Base-by-base conservation (phyloP, 306 rosid species). In the Quercus gilva region DNA sequence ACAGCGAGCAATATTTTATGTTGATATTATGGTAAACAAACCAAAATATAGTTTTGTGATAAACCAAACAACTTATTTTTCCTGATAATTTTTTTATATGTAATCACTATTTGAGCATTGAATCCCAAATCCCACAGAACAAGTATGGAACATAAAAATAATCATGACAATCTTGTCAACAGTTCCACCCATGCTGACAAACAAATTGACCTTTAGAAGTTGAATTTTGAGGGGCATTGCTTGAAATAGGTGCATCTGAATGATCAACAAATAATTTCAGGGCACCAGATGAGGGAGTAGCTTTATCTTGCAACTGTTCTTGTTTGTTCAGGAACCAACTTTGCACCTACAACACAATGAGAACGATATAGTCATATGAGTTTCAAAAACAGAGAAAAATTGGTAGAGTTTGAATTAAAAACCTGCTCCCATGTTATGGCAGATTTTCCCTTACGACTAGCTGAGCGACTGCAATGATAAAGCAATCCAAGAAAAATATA, bases 321-420 rank as follows among this genome's bases (percentile, higher is more conserved):
- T 43, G 81, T 60, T 75, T 82, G 20, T 72, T 69, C 76, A 70
- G 80, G 77, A 88, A 88, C 91, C 91, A 88, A 74, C 65, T 69
- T 59, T 76, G 86, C 56, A 88, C 91, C 91, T 88, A 78, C 10
- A 72, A 65, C 29, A 60, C 57, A 73, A 55, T 37, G 33, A 14
- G 45, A 65, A 69, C 3, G 74, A 41, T 19, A 70, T 6, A 43
- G 73, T 56, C 13, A 56, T 59, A 33, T 60, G 21, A 61, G 3
- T 69, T 71, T 13, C 53, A 71, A 28, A 11, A 23, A 63, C 33
- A 28, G 49, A 25, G 35, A 25, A 43, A 25, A 25, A 20, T 18
- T 56, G 8, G 35, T 29, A 14, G 23, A 61, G 7, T 33, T 43
- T 31, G 55, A 65, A 26, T 2, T 26, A 64, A 80, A 70, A 55